Base-by-base conservation (phyloP, 2,329 filamentous ascomycete species). In the Harringtonia lauricola region DNA sequence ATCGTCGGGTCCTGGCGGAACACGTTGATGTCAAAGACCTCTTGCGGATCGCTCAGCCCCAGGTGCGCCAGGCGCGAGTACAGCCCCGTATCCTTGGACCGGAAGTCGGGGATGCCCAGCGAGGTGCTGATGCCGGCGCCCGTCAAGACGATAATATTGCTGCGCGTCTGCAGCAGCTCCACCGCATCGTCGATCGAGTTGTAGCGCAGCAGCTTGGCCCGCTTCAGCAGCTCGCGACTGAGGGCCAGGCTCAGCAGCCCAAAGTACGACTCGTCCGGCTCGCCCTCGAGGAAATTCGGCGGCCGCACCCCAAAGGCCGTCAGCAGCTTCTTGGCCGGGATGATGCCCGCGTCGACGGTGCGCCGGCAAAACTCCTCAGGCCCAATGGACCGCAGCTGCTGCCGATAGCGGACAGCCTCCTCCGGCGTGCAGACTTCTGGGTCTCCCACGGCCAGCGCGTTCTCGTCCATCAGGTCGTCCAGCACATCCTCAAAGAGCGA, bases 71-170 rank as follows among this genome's bases (percentile, higher is more conserved):
- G 71, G 58, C 88, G 83, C 37, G 87, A 82, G 64, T 96, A 96
- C 44, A 96, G 81, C 40, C 90, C 90, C 1, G 82, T 94, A 56
- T 86, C 84, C 61, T 92, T 92, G 42, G 89, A 95, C 52, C 92
- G 82, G 58, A 98, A 98, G 61, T 98, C 92, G 5, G 92, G 92
- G 47, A 98, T 96, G 48, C 92, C 92, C 18, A 98, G 78, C 41
- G 87, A 95, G 1, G 92, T 98, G 22, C 89, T 95, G 53, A 98
- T 96, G 52, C 92, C 92, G 17, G 92, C 92, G 41, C 92, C 92
- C 1, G 92, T 96, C 52, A 98, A 76, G 51, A 96, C 84, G 56
- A 98, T 78, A 60, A 98, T 89, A 61, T 95, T 94, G 52, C 76
- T 76, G 45, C 81, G 79, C 47, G 75, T 74, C 53, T 77, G 71